A percentile compares a stretch with the other conserved stretches of the same genome.
These are phyloP conservation scores for Metschnikowia cubensis DNA, from an alignment of 805 yeast species.

Conservation along the genomic window DNA sequence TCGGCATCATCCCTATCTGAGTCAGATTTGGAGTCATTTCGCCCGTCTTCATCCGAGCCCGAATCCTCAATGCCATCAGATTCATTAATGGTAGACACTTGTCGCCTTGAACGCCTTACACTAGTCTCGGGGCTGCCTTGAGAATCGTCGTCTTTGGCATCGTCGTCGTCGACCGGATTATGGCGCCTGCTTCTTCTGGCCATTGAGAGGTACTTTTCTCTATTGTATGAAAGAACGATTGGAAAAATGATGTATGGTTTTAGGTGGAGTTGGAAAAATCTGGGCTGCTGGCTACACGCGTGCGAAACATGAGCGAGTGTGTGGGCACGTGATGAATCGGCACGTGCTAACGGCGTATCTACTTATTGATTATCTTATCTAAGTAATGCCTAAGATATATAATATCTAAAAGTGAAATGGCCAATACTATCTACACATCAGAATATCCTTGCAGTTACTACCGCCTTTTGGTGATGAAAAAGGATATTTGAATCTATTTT, in stretches of 20 bases:
- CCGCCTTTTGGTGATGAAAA: not conserved
- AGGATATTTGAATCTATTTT: not conserved
- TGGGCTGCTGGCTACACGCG: conserved; percentile 1
- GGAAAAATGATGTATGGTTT: conserved; percentile 9
- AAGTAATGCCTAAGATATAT: not conserved
- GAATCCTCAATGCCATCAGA: conserved; percentile 10
- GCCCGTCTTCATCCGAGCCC: not conserved
- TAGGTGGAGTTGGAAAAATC: not conserved
- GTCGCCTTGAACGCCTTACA: conserved; percentile 11
- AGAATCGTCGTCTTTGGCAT: conserved; percentile 2
- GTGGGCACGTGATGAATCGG: not conserved
- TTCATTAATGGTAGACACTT: conserved; percentile 14
- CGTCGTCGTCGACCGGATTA: conserved; percentile 10
- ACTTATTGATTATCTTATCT: not conserved
- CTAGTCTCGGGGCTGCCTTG: not conserved
- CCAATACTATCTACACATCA: too few relatives aligned
- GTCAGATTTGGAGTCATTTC: conserved; percentile 1
- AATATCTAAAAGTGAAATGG: not conserved
- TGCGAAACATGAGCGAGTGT: conserved; percentile 2
- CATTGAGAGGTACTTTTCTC: conserved; percentile 12
- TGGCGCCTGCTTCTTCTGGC: conserved; percentile 16
- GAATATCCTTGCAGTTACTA: too few relatives aligned
- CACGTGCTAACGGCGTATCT: not conserved
- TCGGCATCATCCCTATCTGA: conserved; percentile 12
- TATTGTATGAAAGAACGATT: conserved; percentile 15